A percentile compares a stretch with the other conserved stretches of the same genome.
Evolutionary conservation across 306 rosid species (phyloP).

Genomic region (Trifolium repens): DNA sequence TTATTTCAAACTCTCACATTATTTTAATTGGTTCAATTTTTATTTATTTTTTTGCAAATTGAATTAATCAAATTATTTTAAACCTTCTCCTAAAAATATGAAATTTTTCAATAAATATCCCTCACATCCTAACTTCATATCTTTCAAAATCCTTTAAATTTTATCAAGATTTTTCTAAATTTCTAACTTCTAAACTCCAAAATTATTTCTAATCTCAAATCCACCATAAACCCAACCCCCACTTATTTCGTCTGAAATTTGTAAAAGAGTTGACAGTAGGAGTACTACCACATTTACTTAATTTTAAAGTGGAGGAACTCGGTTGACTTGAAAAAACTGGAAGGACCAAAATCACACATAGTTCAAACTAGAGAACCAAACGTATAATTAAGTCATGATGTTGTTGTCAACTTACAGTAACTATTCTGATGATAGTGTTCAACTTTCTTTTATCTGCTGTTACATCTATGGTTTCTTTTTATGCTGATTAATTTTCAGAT

Average conservation of each 20-base stretch:
- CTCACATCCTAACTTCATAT: neutral
- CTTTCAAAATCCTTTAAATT: neutral
- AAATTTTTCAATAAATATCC: neutral
- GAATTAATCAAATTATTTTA: neutral
- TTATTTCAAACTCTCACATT: neutral
- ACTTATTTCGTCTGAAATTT: neutral
- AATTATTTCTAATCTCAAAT: neutral
- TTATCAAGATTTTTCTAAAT: neutral
- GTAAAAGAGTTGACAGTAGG: neutral
- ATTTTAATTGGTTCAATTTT: neutral
- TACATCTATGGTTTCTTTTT: slow-evolving; percentile 39
- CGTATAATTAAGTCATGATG: neutral
- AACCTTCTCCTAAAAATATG: neutral
- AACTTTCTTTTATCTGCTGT: slow-evolving; percentile 9
- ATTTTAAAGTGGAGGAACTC: neutral
- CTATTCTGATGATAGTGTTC: neutral
- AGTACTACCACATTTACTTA: neutral
- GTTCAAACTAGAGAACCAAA: neutral
- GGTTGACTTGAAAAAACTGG: neutral
- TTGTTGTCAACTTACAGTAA: slow-evolving; percentile 5
- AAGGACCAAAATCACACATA: neutral
- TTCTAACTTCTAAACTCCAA: neutral
- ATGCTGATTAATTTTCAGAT: slow-evolving; percentile 67
- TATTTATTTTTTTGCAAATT: neutral
- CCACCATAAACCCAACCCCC: neutral